Evolutionary conservation across 257 asterid genomes (phyloP).

Genomic region (Cinchona pubescens): DNA sequence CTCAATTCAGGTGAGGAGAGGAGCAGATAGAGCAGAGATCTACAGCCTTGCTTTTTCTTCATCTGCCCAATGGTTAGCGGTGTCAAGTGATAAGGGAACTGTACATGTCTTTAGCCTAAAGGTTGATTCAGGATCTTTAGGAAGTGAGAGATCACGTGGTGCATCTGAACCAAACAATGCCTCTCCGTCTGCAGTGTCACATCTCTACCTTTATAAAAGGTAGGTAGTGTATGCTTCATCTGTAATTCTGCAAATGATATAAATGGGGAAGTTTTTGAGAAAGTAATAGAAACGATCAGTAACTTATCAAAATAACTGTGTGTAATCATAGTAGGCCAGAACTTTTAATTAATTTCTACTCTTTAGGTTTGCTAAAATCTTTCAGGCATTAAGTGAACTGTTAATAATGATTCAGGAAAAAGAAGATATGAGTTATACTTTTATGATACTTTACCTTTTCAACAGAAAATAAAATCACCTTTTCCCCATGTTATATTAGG

Average conservation of each 20-base stretch:
- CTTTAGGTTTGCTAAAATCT: background rate
- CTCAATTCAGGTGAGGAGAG: slow-evolving; percentile 72
- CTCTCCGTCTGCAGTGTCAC: slow-evolving; percentile 46
- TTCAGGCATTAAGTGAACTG: background rate
- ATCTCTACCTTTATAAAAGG: slow-evolving; percentile 85
- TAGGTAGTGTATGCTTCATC: slow-evolving; percentile 8
- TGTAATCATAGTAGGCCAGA: no score
- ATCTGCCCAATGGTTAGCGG: slow-evolving; percentile 88
- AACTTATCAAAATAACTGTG: background rate
- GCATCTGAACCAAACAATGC: slow-evolving; percentile 45
- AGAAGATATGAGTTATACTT: no score
- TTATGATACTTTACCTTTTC: no score
- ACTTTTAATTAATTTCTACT: background rate
- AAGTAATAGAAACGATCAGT: background rate
- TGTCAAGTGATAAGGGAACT: slow-evolving; percentile 94
- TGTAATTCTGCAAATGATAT: background rate
- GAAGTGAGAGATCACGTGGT: slow-evolving; percentile 48
- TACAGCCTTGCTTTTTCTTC: slow-evolving; percentile 83
- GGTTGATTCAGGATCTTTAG: slow-evolving; percentile 56
- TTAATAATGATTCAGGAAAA: background rate
- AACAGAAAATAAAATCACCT: background rate
- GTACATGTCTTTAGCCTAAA: slow-evolving; percentile 82
- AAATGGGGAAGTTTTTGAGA: background rate
- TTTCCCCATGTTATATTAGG: background rate
- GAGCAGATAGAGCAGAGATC: slow-evolving; percentile 89